A percentile compares a stretch with the other conserved stretches of the same genome.
Evolutionary conservation across 1,284 basidiomycete species (phyloP).

Genomic region (Irpex lacteus): DNA sequence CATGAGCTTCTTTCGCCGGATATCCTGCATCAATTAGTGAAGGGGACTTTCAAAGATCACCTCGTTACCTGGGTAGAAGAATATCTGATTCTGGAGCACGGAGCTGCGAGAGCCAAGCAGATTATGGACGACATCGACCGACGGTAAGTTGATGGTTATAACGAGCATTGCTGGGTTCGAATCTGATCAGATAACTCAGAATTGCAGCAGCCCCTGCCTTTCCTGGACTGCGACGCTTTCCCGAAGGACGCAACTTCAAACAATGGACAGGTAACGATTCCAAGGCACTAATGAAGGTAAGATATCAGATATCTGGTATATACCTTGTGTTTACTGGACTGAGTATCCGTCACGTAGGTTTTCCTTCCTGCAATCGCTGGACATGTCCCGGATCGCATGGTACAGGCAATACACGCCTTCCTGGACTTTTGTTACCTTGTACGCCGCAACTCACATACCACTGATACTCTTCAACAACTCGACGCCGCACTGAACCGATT

Average conservation of each 20-base stretch:
- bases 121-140: constrained; percentile 16
- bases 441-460: constrained; percentile 1
- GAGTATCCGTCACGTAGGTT: no score
- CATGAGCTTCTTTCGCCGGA: constrained; percentile 23
- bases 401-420: constrained; percentile 16
- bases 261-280: constrained; percentile 26
- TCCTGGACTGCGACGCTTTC: constrained; percentile 16
- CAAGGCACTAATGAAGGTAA: constrained; percentile 21
- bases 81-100: constrained; percentile 6
- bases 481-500: constrained; percentile 1
- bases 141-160: no score
- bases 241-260: constrained; percentile 20
- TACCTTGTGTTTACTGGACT: no score
- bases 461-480: constrained; percentile 6
- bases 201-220: constrained; percentile 10
- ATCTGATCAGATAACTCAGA: no score
- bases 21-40: constrained; percentile 20
- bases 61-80: constrained; percentile 16
- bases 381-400: constrained; percentile 20
- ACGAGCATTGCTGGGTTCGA: no score
- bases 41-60: constrained; percentile 23
- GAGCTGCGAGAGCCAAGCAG: background rate
- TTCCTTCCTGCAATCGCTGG: constrained; percentile 23
- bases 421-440: constrained; percentile 20
- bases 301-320: no score